Percentiles rank a stretch among this genome's conserved stretches.
These are phyloP conservation scores for Fusarium veterinarium DNA, from an alignment of 2,329 filamentous ascomycete genomes.

Conservation along the genomic window DNA sequence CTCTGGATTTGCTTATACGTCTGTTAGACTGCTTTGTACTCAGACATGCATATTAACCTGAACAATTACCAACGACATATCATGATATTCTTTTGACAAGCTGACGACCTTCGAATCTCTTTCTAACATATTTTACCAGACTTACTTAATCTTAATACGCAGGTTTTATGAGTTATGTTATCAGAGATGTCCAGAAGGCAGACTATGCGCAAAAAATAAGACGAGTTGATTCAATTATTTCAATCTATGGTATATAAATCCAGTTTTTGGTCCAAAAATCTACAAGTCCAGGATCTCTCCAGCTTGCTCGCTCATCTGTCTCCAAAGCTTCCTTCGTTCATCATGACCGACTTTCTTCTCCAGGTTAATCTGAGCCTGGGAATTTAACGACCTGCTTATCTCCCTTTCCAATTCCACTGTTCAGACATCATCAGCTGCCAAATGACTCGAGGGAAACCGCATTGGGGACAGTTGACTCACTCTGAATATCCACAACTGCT, in stretches of 20 bases:
- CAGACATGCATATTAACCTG: no score
- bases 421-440: not conserved
- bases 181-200: no score
- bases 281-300: not conserved
- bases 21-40: no score
- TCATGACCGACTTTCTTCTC: not conserved
- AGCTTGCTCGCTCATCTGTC: not conserved
- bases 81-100: no score
- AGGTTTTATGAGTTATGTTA: no score
- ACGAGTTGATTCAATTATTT: not conserved
- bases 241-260: not conserved
- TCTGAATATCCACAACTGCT: not conserved
- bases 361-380: not conserved
- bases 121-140: no score
- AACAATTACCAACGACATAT: no score
- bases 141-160: no score
- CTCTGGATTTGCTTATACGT: no score
- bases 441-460: not conserved
- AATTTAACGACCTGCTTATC: not conserved
- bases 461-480: not conserved
- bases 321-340: not conserved
- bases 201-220: not conserved
- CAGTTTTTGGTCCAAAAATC: rapidly evolving
- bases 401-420: not conserved
- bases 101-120: no score